Conservation (phyloP, 108 stramenopile genomes). For the Cyclotella kingstonii region DNA sequence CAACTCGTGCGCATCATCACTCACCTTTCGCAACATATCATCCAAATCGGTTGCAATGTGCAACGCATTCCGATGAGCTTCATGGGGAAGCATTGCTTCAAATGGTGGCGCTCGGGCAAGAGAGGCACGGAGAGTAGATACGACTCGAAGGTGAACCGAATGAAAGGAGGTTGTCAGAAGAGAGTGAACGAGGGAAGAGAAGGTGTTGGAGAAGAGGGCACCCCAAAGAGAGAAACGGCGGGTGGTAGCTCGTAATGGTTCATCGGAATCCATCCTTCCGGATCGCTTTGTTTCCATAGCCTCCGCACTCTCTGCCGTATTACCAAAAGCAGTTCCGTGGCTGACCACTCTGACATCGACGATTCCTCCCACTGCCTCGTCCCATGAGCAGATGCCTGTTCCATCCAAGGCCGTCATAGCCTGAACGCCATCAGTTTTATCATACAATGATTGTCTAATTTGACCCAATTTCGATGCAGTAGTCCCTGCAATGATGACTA, state of each 20-base stretch:
- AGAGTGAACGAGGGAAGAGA: conserved; percentile 82
- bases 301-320: conserved; percentile 4
- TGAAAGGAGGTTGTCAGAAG: conserved; percentile 79
- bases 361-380: conserved; percentile 73
- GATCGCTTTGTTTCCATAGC: conserved; percentile 7
- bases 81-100: conserved; percentile 70
- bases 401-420: conserved; percentile 48
- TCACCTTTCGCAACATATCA: conserved; percentile 63
- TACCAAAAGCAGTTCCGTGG: conserved; percentile 32
- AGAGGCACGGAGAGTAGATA: conserved; percentile 70
- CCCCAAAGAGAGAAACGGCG: conserved; percentile 81
- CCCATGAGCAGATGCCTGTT: conserved; percentile 70
- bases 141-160: conserved; percentile 76
- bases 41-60: conserved; percentile 80
- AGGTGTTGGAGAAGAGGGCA: conserved; percentile 81
- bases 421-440: conserved; percentile 83
- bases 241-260: conserved; percentile 6
- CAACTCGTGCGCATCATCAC: conserved; percentile 86
- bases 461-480: conserved; percentile 81
- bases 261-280: not conserved
- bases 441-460: conserved; percentile 85
- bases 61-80: conserved; percentile 85
- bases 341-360: conserved; percentile 69
- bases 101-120: conserved; percentile 81
- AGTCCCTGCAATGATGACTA: conserved; percentile 81